Conservation (phyloP, 139 green algal genomes). For the Nannochloris sp. region DNA sequence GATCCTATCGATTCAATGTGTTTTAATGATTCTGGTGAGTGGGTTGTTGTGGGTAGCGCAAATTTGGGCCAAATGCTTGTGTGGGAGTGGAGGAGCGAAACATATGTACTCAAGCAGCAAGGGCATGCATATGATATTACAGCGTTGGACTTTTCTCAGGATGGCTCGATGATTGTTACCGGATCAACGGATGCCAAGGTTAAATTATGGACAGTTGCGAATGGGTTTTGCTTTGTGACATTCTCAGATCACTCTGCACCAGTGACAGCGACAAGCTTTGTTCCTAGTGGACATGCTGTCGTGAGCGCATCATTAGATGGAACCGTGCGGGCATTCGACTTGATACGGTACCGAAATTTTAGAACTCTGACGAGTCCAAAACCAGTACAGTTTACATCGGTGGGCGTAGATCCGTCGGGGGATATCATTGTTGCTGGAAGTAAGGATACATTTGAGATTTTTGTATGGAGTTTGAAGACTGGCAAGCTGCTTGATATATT, state of each 20-base stretch:
- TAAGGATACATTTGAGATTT: constrained; percentile 84
- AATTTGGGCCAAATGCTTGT: constrained; percentile 93
- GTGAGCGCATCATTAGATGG: constrained; percentile 59
- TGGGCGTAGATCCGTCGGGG: constrained; percentile 79
- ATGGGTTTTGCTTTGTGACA: constrained; percentile 89
- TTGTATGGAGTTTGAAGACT: constrained; percentile 89
- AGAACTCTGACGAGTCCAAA: constrained; percentile 77
- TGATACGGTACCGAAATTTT: constrained; percentile 92
- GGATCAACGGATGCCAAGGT: constrained; percentile 81
- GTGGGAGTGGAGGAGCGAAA: constrained; percentile 95
- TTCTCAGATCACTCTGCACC: constrained; percentile 84
- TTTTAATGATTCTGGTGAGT: constrained; percentile 82
- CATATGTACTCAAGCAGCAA: constrained; percentile 86
- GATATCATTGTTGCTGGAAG: constrained; percentile 81
- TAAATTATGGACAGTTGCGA: constrained; percentile 72
- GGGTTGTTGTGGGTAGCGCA: constrained; percentile 71
- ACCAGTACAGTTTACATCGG: constrained; percentile 71
- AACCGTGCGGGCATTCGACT: constrained; percentile 89
- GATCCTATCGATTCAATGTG: constrained; percentile 46
- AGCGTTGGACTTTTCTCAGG: constrained; percentile 65
- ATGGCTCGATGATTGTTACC: constrained; percentile 74
- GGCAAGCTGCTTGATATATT: constrained; percentile 87
- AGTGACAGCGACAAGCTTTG: constrained; percentile 72
- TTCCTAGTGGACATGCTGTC: constrained; percentile 37
- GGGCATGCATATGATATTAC: constrained; percentile 83